Base-by-base conservation (phyloP, 306 rosid genomes). In the Carpinus fangiana region DNA sequence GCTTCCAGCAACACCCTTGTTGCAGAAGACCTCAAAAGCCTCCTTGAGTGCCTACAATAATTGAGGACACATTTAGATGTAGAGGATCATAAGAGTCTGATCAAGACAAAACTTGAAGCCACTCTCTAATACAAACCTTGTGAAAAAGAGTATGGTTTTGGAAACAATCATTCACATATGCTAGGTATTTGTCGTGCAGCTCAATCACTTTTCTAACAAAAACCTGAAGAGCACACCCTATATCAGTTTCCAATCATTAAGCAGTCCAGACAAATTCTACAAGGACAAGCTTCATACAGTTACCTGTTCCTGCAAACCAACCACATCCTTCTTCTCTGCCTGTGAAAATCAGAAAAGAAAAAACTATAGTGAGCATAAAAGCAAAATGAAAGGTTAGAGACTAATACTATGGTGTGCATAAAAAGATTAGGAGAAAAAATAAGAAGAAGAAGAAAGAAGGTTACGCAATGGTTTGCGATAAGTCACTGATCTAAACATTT, bases 321-420 rank as follows among this genome's bases (percentile, higher is more conserved):
- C 82, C 7, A 87, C 78, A 28, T 92, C 98, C 83, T 73, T 94
- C 71, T 94, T 94, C 66, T 94, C 98, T 34, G 94, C 96, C 97
- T 94, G 94, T 54, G 79, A 52, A 73, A 79, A 57, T 52, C 76
- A 17, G 61, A 78, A 76, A 70, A 61, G 43, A 75, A 74, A 48
- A 64, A 68, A 76, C 41, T 67, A 76, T 76, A 26, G 77, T 82
- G 72, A 84, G 82, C 36, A 65, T 79, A 54, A 64, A 14, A 34
- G 43, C 38, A 84, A 55, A 80, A 69, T 71, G n/a, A 80, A 76
- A 69, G n/a, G 61, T 77, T 68, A 62, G 45, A 50, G 18, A 73
- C 47, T 23, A 23, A 23, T 23, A 23, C 26, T 3, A 53, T 36
- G 66, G 8, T 38, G 31, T 53, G 53, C 69, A 76, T 79, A 72